Base-by-base conservation (phyloP, 371 early-diverging fungal species). In the Amoeboaphelidium occidentale region DNA sequence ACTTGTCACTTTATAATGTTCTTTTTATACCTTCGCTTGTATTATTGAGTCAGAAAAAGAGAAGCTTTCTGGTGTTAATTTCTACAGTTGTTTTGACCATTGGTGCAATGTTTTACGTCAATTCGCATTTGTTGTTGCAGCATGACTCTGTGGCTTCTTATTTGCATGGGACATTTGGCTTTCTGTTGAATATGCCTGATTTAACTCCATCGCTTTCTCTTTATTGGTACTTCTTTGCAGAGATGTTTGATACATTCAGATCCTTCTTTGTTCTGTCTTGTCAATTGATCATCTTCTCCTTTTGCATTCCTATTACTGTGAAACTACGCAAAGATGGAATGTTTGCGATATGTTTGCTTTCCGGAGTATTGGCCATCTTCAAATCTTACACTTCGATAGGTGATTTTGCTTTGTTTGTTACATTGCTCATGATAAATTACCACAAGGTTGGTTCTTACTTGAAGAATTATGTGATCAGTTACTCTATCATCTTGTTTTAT, bases 171-270 rank as follows among this genome's bases (percentile, higher is more conserved):
- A n/a, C n/a, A n/a, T n/a, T n/a, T n/a, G n/a, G n/a, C n/a, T n/a
- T n/a, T n/a, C n/a, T n/a, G n/a, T n/a, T n/a, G n/a, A n/a, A n/a
- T n/a, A n/a, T n/a, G n/a, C n/a, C n/a, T n/a, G n/a, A n/a, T n/a
- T n/a, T n/a, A n/a, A n/a, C n/a, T n/a, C n/a, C n/a, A n/a, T n/a
- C n/a, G n/a, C n/a, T 90, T 26, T 94, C 94, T 2, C 62, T 92
- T 54, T 89, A 74, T 59, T 96, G 97, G 97, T 96, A 96, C 65
- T 89, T 93, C 56, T 88, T 92, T 64, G 89, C 84, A 43, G 93
- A 96, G 59, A 84, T 96, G 62, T 96, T 96, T 70, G 89, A 91
- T 53, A 85, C 87, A 52, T 96, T 92, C 69, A 75, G 92, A 44
- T 60, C 74, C 0, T 91, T 93, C 59, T 96, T 91, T 63, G 56